A percentile compares a stretch with the other conserved stretches of the same genome.
These are phyloP conservation scores for Kluyveromyces sp. DNA, from an alignment of 1,139 yeast species.

Conservation along the genomic window DNA sequence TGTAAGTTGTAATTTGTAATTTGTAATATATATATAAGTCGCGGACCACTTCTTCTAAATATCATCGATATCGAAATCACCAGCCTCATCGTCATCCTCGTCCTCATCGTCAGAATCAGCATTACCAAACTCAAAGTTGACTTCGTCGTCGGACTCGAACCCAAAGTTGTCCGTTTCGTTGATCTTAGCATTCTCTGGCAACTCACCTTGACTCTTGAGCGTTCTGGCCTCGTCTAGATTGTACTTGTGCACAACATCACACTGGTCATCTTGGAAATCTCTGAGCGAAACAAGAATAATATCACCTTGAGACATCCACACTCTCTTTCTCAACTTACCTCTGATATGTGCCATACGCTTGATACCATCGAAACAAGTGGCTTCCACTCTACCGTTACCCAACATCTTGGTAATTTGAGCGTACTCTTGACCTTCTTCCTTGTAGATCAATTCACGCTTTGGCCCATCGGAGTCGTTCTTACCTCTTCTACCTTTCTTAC, in stretches of 20 bases:
- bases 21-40: no score
- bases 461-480: constrained; percentile 88
- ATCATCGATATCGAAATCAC: constrained; percentile 51
- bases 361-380: constrained; percentile 86
- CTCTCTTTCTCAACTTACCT: constrained; percentile 98
- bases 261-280: constrained; percentile 97
- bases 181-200: constrained; percentile 93
- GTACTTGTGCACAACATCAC: constrained; percentile 96
- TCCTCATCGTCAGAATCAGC: constrained; percentile 77
- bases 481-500: constrained; percentile 92
- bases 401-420: constrained; percentile 98
- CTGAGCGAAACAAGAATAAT: constrained; percentile 91
- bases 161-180: constrained; percentile 97
- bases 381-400: constrained; percentile 97
- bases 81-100: constrained; percentile 65
- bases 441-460: constrained; percentile 86
- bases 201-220: constrained; percentile 90
- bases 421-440: constrained; percentile 97
- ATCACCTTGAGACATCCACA: constrained; percentile 99
- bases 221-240: constrained; percentile 98
- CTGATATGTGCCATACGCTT: constrained; percentile 96
- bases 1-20: no score
- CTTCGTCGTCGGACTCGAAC: constrained; percentile 94
- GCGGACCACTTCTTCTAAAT: constrained; percentile 37
- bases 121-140: constrained; percentile 96